Evolutionary conservation across 176 grass and related monocot species (phyloP).

Genomic region (Elymus sibiricus): DNA sequence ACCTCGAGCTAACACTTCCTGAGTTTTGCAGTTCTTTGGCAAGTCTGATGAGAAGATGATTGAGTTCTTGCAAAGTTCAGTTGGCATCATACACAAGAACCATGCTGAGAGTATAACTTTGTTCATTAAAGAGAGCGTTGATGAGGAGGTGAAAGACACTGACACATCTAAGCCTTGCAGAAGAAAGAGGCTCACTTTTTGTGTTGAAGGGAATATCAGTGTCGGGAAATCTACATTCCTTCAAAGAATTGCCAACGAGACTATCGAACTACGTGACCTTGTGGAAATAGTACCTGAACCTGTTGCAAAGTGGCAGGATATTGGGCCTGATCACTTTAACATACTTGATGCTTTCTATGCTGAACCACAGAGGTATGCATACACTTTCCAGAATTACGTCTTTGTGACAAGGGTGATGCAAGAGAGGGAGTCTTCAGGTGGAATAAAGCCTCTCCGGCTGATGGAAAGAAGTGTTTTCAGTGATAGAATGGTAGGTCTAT

Average conservation of each 20-base stretch:
- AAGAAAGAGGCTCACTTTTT: slow-evolving; percentile 69
- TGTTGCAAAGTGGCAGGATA: slow-evolving; percentile 75
- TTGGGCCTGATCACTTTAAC: slow-evolving; percentile 88
- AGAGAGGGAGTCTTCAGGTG: slow-evolving; percentile 72
- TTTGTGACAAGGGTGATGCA: slow-evolving; percentile 89
- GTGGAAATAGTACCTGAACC: slow-evolving; percentile 95
- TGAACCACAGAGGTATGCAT: slow-evolving; percentile 82
- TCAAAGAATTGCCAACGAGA: slow-evolving; percentile 87
- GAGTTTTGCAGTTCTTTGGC: slow-evolving; percentile 57
- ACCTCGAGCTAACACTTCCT: background rate
- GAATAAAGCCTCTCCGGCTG: slow-evolving; percentile 74
- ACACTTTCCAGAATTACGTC: slow-evolving; percentile 94
- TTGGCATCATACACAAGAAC: slow-evolving; percentile 88
- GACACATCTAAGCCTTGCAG: slow-evolving; percentile 26
- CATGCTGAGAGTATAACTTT: slow-evolving; percentile 81
- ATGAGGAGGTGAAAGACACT: slow-evolving; percentile 58
- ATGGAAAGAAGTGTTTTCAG: slow-evolving; percentile 95
- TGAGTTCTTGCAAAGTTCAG: slow-evolving; percentile 68
- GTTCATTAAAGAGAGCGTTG: slow-evolving; percentile 76
- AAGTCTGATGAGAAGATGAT: slow-evolving; percentile 79
- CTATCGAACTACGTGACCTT: slow-evolving; percentile 72
- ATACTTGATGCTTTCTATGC: slow-evolving; percentile 87
- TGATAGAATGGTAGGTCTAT: slow-evolving; percentile 68
- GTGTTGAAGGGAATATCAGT: slow-evolving; percentile 94
- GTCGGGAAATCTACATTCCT: slow-evolving; percentile 88